These are phyloP conservation scores for Plasmodiophora brassicae DNA, from an alignment of 208 protist species.

Conservation along the genomic window DNA sequence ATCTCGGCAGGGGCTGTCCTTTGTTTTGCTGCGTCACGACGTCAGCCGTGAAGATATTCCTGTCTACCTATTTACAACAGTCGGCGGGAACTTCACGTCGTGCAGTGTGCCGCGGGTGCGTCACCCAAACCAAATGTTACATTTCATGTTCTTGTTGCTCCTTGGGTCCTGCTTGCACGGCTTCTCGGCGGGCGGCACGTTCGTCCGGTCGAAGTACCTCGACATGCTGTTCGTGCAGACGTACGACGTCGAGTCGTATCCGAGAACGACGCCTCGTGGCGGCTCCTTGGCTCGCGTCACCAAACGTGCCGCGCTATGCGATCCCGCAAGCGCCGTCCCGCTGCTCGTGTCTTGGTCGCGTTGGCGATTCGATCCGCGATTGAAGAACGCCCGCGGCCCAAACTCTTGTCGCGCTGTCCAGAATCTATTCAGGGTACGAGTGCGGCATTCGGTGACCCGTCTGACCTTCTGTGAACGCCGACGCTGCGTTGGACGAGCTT, in stretches of 20 bases:
- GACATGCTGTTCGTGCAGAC: constrained; percentile 28
- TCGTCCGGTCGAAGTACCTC: background rate
- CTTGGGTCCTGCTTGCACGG: background rate
- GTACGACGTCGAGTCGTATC: background rate
- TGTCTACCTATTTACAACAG: constrained; percentile 16
- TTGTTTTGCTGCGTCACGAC: background rate
- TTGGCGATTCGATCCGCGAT: background rate
- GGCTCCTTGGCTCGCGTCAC: background rate
- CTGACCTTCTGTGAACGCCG: background rate
- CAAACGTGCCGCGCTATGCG: background rate
- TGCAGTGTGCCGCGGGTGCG: too few species aligned
- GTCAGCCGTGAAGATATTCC: background rate
- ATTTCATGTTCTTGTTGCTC: background rate
- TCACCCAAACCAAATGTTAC: background rate
- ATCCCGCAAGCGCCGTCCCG: background rate
- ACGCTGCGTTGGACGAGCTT: background rate
- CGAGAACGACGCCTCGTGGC: background rate
- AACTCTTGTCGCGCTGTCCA: background rate
- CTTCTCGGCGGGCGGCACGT: background rate
- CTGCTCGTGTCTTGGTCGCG: background rate
- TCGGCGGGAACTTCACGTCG: too few species aligned
- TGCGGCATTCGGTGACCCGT: background rate
- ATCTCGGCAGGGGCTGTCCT: background rate
- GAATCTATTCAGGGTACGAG: background rate
- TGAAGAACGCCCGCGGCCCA: background rate